Conservation (phyloP, 2,329 filamentous ascomycete species). For the Fusarium torreyae region DNA sequence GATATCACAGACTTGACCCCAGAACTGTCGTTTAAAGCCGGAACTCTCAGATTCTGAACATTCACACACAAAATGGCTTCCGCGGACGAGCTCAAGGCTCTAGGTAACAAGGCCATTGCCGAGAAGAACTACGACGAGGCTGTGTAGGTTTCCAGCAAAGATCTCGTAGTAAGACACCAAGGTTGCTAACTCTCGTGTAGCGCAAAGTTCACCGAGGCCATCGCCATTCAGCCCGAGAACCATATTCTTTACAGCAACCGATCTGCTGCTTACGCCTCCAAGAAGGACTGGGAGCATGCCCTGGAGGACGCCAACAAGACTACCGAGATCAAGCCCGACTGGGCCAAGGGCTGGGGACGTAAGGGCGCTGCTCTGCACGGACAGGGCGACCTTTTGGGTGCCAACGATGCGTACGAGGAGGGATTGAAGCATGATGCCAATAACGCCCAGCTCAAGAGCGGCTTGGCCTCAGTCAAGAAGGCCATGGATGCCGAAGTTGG, state of each 20-base stretch:
- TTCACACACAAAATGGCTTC: slow-evolving; percentile 64
- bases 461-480: slow-evolving; percentile 86
- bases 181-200: slow-evolving; percentile 62
- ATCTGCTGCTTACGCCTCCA: slow-evolving; percentile 88
- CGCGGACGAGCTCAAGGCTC: slow-evolving; percentile 89
- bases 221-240: slow-evolving; percentile 88
- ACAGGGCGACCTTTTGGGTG: slow-evolving; percentile 85
- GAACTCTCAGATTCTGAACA: slow-evolving; percentile 27
- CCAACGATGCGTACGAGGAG: slow-evolving; percentile 91
- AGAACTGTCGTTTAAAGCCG: slow-evolving; percentile 23
- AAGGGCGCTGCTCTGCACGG: slow-evolving; percentile 95
- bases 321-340: slow-evolving; percentile 95
- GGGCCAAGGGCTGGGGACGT: slow-evolving; percentile 95
- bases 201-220: slow-evolving; percentile 94
- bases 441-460: slow-evolving; percentile 94
- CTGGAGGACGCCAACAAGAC: slow-evolving; percentile 94
- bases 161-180: slow-evolving; percentile 3
- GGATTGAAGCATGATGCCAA: slow-evolving; percentile 93
- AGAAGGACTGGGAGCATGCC: slow-evolving; percentile 88
- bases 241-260: slow-evolving; percentile 99
- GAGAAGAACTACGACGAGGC: slow-evolving; percentile 97
- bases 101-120: slow-evolving; percentile 98
- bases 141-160: slow-evolving; percentile 75
- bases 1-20: slow-evolving; percentile 30
- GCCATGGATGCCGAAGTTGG: slow-evolving; percentile 78